These are phyloP conservation scores for Megacollybia marginata DNA, from an alignment of 768 basidiomycete species.

Conservation along the genomic window DNA sequence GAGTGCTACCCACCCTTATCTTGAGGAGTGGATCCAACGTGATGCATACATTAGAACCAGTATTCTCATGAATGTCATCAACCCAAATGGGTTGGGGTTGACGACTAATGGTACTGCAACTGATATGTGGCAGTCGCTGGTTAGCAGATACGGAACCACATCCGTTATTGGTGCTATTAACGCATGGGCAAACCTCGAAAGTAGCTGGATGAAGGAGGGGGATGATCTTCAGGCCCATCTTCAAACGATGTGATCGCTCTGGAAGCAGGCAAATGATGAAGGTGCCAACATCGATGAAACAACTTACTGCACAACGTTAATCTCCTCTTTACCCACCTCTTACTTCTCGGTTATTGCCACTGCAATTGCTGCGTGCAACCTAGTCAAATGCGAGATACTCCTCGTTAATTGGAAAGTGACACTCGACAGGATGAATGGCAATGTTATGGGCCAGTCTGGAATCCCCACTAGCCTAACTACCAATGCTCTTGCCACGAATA, in stretches of 20 bases:
- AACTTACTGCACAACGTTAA: too few relatives aligned
- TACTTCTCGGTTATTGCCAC: too few relatives aligned
- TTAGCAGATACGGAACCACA: neutral
- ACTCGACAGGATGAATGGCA: too few relatives aligned
- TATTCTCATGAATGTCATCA: neutral
- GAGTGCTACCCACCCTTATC: neutral
- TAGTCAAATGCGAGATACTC: too few relatives aligned
- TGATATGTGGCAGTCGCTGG: neutral
- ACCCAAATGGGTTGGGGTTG: neutral
- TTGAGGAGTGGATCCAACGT: neutral
- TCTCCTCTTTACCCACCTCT: neutral
- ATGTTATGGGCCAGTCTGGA: too few relatives aligned
- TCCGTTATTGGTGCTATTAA: neutral
- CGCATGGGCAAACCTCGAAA: neutral
- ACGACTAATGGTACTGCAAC: neutral
- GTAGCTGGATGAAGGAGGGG: neutral
- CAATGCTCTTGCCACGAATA: too few relatives aligned
- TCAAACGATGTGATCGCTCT: neutral
- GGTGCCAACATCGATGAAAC: neutral
- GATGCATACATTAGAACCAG: neutral
- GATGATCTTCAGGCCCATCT: neutral
- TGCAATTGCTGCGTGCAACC: too few relatives aligned
- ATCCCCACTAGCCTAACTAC: too few relatives aligned
- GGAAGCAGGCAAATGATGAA: neutral
- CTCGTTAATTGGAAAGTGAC: too few relatives aligned